These are phyloP conservation scores for Trichoderma pleuroti DNA, from an alignment of 2,329 filamentous ascomycete species.

Conservation along the genomic window DNA sequence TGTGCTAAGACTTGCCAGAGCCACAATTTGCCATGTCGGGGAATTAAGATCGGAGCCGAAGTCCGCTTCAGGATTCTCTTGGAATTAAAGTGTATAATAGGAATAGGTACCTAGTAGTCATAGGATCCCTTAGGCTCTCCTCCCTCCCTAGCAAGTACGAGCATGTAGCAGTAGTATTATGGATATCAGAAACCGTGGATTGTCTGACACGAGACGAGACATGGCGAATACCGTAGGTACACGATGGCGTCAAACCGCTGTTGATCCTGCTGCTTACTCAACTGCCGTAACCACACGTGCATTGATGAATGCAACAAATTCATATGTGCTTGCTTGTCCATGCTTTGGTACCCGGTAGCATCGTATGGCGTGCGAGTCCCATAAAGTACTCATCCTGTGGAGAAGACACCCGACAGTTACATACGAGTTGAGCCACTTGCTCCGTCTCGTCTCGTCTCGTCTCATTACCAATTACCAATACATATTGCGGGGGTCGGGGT, in stretches of 20 bases:
- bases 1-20: not conserved
- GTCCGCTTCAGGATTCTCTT: not conserved
- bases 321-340: not conserved
- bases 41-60: conserved; percentile 11
- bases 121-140: not conserved
- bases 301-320: not conserved
- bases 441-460: not conserved
- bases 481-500: not conserved
- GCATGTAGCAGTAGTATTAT: no score
- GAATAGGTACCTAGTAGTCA: not conserved
- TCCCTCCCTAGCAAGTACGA: no score
- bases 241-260: not conserved
- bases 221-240: not conserved
- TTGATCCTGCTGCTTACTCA: not conserved
- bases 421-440: not conserved
- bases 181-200: not conserved
- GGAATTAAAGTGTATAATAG: not conserved
- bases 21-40: conserved; percentile 4
- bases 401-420: not conserved
- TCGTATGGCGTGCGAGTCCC: not conserved
- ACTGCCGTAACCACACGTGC: not conserved
- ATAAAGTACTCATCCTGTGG: not conserved
- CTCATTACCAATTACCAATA: not conserved
- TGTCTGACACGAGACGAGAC: not conserved
- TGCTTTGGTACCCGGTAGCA: not conserved